Conservation (phyloP, 768 basidiomycete genomes). For the Strobilomyces echinocephalus region DNA sequence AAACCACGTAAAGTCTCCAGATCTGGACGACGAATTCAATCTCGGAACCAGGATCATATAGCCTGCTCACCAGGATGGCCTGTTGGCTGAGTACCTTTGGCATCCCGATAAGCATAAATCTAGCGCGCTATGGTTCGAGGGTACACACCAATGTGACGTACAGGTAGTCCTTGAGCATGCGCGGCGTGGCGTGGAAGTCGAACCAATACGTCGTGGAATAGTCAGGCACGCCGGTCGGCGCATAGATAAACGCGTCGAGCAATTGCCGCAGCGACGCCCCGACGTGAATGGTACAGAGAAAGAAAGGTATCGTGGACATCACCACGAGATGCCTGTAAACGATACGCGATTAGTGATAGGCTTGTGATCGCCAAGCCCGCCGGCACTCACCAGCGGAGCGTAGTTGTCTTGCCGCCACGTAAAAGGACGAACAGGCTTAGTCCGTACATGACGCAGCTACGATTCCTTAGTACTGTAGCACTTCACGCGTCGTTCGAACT, state of each 20-base stretch:
- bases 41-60: not conserved
- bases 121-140: not conserved
- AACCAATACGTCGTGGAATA: conserved; percentile 5
- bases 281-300: not conserved
- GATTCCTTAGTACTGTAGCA: too few species aligned
- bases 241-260: conserved; percentile 1
- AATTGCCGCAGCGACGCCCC: not conserved
- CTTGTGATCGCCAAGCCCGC: not conserved
- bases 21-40: not conserved
- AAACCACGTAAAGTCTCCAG: conserved; percentile 5
- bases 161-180: not conserved
- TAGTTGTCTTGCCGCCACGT: not conserved
- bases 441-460: not conserved
- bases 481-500: too few species aligned
- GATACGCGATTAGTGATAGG: not conserved
- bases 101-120: not conserved
- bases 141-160: not conserved
- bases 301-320: not conserved
- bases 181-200: not conserved
- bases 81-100: not conserved
- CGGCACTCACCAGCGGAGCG: not conserved
- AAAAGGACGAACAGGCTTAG: conserved; percentile 1
- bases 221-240: not conserved
- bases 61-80: not conserved
- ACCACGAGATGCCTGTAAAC: not conserved